These are phyloP conservation scores for Neltuma alba DNA, from an alignment of 306 rosid species.

Conservation along the genomic window DNA sequence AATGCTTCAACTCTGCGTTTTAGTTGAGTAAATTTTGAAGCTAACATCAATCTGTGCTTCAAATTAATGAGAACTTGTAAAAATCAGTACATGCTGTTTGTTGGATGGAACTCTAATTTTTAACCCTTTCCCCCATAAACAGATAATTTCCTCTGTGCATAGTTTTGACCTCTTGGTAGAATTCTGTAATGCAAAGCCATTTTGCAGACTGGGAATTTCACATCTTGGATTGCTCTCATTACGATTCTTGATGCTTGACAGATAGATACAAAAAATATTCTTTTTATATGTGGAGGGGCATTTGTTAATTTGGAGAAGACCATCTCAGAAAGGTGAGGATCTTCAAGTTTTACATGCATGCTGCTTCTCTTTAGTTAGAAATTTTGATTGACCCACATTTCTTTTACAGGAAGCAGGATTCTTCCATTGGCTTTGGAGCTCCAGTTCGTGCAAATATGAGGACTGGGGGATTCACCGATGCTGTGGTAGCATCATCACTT, in stretches of 20 bases:
- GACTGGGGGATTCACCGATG: conserved; percentile 48
- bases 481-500: conserved; percentile 56
- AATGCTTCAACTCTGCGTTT: conserved; percentile 6
- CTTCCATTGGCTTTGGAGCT: conserved; percentile 84
- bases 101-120: neutral
- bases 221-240: conserved; percentile 16
- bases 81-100: neutral
- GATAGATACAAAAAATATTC: conserved; percentile 71
- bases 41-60: neutral
- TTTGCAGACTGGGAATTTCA: conserved; percentile 15
- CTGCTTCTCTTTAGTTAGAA: conserved; percentile 15
- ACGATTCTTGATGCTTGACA: conserved; percentile 35
- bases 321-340: conserved; percentile 65
- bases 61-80: neutral
- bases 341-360: conserved; percentile 17
- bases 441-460: conserved; percentile 71
- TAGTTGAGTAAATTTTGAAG: neutral
- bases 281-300: conserved; percentile 80
- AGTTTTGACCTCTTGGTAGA: neutral
- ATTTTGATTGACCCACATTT: neutral
- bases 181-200: conserved; percentile 18
- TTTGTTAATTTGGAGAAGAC: conserved; percentile 76
- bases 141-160: conserved; percentile 5
- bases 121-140: neutral
- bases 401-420: conserved; percentile 62